Evolutionary conservation across 345 rosid genomes (phyloP).

Genomic region (Balakata baccata): DNA sequence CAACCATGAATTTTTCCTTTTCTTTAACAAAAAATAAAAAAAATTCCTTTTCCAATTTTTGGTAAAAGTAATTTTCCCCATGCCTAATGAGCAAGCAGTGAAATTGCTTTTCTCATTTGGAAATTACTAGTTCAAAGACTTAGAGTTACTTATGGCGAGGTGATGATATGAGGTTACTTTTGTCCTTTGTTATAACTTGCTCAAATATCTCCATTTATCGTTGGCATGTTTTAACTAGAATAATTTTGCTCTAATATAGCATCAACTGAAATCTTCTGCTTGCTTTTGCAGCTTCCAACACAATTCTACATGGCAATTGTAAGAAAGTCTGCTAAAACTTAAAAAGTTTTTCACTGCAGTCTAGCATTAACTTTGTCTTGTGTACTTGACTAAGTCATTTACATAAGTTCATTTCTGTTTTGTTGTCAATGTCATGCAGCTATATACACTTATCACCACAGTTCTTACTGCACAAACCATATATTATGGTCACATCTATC

Average conservation of each 20-base stretch:
- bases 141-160: background rate
- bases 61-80: background rate
- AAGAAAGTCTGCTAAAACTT: constrained; percentile 13
- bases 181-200: background rate
- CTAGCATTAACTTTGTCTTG: background rate
- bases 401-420: constrained; percentile 1
- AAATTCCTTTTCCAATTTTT: background rate
- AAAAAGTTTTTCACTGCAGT: background rate
- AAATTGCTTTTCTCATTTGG: background rate
- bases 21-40: background rate
- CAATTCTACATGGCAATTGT: constrained; percentile 81
- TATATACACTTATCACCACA: constrained; percentile 55
- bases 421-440: constrained; percentile 34
- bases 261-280: constrained; percentile 17
- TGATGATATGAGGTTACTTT: background rate
- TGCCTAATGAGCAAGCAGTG: background rate
- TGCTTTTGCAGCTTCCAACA: constrained; percentile 79
- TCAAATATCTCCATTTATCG: background rate
- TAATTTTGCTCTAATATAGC: constrained; percentile 9
- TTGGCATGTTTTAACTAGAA: background rate
- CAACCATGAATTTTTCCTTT: background rate
- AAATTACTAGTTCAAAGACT: no score
- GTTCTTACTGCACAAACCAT: constrained; percentile 56
- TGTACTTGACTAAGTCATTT: background rate
- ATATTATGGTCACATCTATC: constrained; percentile 65